phyloP scores from a whole-genome alignment of 331 rosid genomes.

The Telfairia occidentalis region DNA sequence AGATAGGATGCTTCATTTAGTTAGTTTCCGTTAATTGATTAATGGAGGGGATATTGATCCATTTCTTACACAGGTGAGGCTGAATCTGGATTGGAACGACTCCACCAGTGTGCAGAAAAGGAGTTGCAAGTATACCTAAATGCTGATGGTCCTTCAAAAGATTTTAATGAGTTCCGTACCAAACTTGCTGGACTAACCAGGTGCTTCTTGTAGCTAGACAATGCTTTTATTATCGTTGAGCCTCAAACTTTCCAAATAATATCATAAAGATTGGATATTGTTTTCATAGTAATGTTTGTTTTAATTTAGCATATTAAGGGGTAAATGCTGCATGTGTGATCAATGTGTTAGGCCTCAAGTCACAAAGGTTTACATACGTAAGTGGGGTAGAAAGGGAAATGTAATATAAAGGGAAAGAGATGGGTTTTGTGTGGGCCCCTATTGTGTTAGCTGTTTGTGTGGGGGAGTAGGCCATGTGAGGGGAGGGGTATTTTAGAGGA shows the following conservation, averaged over 20 bases:
- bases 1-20: conserved; percentile 1
- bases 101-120: conserved; percentile 39
- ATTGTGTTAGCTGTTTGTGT: too few relatives aligned
- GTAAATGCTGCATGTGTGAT: not conserved
- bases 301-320: not conserved
- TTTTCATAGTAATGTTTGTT: not conserved
- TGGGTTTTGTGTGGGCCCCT: too few relatives aligned
- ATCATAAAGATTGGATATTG: not conserved
- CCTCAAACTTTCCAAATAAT: not conserved
- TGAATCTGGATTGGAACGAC: conserved; percentile 46
- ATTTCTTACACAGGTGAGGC: conserved; percentile 39
- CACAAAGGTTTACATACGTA: too few relatives aligned
- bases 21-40: not conserved
- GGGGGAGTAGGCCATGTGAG: too few relatives aligned
- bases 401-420: too few relatives aligned
- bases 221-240: not conserved
- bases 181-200: conserved; percentile 36
- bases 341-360: too few relatives aligned
- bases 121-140: conserved; percentile 23
- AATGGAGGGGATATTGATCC: not conserved
- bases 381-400: too few relatives aligned
- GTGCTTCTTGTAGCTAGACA: conserved; percentile 5
- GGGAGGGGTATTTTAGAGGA: too few relatives aligned
- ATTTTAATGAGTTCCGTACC: conserved; percentile 28
- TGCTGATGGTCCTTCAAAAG: conserved; percentile 26